phyloP scores from a whole-genome alignment of 2,329 filamentous ascomycete genomes.

The Cadophora luteo-olivacea region DNA sequence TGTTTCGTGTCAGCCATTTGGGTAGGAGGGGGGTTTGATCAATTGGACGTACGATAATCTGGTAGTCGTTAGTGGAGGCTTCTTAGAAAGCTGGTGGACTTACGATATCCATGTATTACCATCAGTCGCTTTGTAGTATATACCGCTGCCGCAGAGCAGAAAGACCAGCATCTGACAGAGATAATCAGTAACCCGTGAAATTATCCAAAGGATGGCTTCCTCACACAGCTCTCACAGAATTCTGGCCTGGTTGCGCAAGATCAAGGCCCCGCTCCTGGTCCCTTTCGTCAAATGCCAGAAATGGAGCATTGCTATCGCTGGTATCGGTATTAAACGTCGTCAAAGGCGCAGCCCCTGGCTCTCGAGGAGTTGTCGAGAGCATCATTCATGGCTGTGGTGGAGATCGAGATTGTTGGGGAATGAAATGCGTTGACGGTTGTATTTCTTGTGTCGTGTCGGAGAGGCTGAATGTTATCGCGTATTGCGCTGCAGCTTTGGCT shows the following conservation, averaged over 20 bases:
- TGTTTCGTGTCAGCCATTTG: constrained; percentile 18
- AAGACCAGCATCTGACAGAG: constrained; percentile 24
- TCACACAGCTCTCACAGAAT: neutral
- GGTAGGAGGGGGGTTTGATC: neutral
- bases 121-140: constrained; percentile 35
- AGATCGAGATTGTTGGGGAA: neutral
- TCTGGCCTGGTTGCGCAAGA: neutral
- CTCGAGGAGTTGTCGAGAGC: neutral
- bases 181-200: neutral
- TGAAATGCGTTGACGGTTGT: neutral
- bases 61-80: constrained; percentile 23
- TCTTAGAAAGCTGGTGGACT: constrained; percentile 11
- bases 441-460: neutral
- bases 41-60: constrained; percentile 36
- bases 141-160: constrained; percentile 33
- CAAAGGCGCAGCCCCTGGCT: neutral
- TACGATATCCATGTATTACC: constrained; percentile 36
- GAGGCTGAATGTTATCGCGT: neutral
- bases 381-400: constrained; percentile 11
- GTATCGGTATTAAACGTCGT: neutral
- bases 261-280: neutral
- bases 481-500: neutral
- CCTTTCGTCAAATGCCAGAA: neutral
- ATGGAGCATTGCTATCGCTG: neutral
- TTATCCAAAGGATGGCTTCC: neutral